These are phyloP conservation scores for Ganoderma resinaceum DNA, from an alignment of 1,284 basidiomycete genomes.

Conservation along the genomic window DNA sequence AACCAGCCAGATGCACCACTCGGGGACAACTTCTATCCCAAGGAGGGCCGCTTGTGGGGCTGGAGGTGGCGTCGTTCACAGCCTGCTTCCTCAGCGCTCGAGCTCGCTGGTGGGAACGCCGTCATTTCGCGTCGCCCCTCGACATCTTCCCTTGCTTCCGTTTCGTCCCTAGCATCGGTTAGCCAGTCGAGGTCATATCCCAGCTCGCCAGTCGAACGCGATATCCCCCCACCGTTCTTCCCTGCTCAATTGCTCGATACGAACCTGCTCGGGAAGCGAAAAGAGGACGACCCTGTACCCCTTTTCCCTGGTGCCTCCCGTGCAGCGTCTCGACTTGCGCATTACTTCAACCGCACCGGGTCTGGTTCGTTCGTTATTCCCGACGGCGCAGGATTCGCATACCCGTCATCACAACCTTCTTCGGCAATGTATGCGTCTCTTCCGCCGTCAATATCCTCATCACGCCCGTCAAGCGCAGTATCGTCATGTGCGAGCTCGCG, in stretches of 20 bases:
- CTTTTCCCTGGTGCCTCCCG: slow-evolving; percentile 33
- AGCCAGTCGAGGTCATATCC: slow-evolving; percentile 38
- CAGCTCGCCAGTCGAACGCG: slow-evolving; percentile 40
- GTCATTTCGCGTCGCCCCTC: slow-evolving; percentile 40
- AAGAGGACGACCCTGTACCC: slow-evolving; percentile 34
- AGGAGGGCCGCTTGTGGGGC: slow-evolving; percentile 35
- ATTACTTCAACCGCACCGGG: slow-evolving; percentile 27
- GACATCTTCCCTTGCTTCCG: slow-evolving; percentile 40
- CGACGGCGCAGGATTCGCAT: slow-evolving; percentile 17
- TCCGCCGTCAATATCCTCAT: slow-evolving; percentile 31
- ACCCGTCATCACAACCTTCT: slow-evolving; percentile 23
- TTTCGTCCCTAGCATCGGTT: slow-evolving; percentile 30
- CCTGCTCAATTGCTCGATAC: slow-evolving; percentile 37
- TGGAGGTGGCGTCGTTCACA: slow-evolving; percentile 38
- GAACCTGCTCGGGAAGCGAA: slow-evolving; percentile 34
- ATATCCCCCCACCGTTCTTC: slow-evolving; percentile 33
- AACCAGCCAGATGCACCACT: slow-evolving; percentile 60
- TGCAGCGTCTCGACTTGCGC: slow-evolving; percentile 28
- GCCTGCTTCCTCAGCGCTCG: slow-evolving; percentile 37
- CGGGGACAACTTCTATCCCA: slow-evolving; percentile 24
- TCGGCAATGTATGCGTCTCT: slow-evolving; percentile 24
- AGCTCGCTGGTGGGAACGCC: slow-evolving; percentile 33
- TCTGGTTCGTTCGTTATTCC: slow-evolving; percentile 28
- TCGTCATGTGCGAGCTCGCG: slow-evolving; percentile 32
- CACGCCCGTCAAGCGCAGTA: slow-evolving; percentile 37